Evolutionary conservation across 257 asterid genomes (phyloP).

Genomic region (Anisodus acutangulus): DNA sequence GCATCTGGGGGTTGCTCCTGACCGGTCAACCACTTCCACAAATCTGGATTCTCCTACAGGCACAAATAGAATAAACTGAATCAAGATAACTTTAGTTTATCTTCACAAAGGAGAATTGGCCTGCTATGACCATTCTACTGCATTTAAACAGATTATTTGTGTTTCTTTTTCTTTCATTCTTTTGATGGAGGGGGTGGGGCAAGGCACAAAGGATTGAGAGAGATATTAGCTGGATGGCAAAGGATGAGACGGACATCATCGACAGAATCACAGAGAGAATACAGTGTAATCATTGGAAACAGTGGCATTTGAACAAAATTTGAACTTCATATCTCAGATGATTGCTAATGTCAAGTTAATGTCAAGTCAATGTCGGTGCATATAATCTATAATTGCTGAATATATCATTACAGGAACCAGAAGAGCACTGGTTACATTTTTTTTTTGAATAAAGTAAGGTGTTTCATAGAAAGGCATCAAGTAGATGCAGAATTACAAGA

Average conservation of each 20-base stretch:
- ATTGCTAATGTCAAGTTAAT: not conserved
- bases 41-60: constrained; percentile 91
- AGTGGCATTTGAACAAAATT: not conserved
- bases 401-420: not conserved
- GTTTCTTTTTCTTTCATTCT: not conserved
- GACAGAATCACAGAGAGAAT: not conserved
- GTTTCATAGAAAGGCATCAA: too few species aligned
- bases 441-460: not conserved
- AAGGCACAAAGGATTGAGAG: not conserved
- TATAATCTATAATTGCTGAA: not conserved
- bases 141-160: not conserved
- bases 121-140: not conserved
- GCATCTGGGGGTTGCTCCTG: constrained; percentile 89
- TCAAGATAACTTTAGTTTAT: not conserved
- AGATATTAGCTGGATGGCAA: not conserved
- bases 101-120: not conserved
- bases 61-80: not conserved
- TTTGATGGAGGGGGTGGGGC: not conserved
- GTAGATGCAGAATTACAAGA: too few species aligned
- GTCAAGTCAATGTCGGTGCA: not conserved
- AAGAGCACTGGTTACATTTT: not conserved
- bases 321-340: not conserved
- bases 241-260: not conserved
- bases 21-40: constrained; percentile 90
- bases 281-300: not conserved